phyloP scores from a whole-genome alignment of 2,329 filamentous ascomycete genomes.

The Penicillium sp. region DNA sequence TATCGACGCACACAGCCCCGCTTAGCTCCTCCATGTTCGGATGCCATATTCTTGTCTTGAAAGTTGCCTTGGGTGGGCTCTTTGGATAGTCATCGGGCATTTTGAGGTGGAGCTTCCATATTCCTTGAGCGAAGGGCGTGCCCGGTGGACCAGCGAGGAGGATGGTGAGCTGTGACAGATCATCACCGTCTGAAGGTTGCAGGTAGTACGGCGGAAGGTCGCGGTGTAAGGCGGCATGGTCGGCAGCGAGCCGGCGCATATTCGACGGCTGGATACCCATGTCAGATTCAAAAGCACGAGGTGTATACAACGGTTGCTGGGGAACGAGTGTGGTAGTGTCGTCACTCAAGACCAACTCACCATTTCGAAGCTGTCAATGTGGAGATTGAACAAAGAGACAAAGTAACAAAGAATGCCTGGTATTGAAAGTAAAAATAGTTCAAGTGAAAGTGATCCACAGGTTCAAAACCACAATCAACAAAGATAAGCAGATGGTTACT shows the following conservation, averaged over 20 bases:
- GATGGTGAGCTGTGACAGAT: constrained; percentile 59
- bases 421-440: neutral
- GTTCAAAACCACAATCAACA: constrained; percentile 6
- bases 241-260: constrained; percentile 60
- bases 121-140: constrained; percentile 60
- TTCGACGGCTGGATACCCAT: constrained; percentile 32
- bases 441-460: constrained; percentile 3
- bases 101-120: constrained; percentile 61
- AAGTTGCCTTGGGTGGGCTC: constrained; percentile 56
- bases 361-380: constrained; percentile 12
- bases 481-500: constrained; percentile 22
- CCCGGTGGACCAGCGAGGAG: constrained; percentile 61
- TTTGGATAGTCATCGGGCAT: constrained; percentile 59
- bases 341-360: constrained; percentile 14
- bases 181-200: constrained; percentile 54
- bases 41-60: constrained; percentile 64
- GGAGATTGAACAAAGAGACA: neutral
- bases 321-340: neutral
- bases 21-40: constrained; percentile 65
- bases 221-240: constrained; percentile 59
- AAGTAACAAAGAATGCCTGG: neutral
- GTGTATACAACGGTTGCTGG: constrained; percentile 4
- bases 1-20: constrained; percentile 65
- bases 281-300: constrained; percentile 8
- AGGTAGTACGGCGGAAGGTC: constrained; percentile 64